Evolutionary conservation across 192 early-diverging fungal species (phyloP), one percentile per base, ranked within the genome.

Genomic region (Coemansia sp.): DNA sequence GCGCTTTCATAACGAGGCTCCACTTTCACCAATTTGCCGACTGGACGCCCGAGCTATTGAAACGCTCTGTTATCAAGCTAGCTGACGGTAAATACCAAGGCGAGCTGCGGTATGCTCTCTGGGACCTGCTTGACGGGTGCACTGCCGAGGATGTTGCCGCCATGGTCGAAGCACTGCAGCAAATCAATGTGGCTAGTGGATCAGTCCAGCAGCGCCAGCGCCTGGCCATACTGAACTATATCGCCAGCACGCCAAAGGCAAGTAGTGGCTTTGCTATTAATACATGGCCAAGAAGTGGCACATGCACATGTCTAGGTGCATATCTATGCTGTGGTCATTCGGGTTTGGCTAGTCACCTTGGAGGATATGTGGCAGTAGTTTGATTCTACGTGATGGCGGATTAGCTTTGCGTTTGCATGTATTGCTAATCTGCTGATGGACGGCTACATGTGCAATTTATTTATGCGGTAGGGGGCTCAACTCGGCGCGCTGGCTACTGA

Each of bases 11-110:
- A 14, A 73, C 72, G 23, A 70, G 79, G n/a, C 58, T 81, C 6
- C 79, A 82, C 43, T 70, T 73, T 26, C 61, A 76, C 58, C 73
- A 69, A 56, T 41, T 76, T 50, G 56, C 33, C 13, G 68, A 67
- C 43, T 82, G 79, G 79, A 68, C 61, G 2, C 1, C 36, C 3
- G 70, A 69, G 2, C 52, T n/a, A 20, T 31, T 68, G 7, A 35
- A 61, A 28, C 33, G 45, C 34, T 35, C 62, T 5, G 42, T 82
- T 61, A 20, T 16, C 13, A 45, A 33, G 16, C 31, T 76, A 3
- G 48, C 69, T 23, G 18, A 28, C 16, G 60, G 66, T 25, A n/a
- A 70, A 0, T 73, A 67, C 20, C 50, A 16, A 11, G 73, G 79
- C 20, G 63, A 62, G 13, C 26, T 82, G 56, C 45, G 60, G 5